These are phyloP conservation scores for Goffeauzyma gilvescens DNA, from an alignment of 768 basidiomycete species.

Conservation along the genomic window DNA sequence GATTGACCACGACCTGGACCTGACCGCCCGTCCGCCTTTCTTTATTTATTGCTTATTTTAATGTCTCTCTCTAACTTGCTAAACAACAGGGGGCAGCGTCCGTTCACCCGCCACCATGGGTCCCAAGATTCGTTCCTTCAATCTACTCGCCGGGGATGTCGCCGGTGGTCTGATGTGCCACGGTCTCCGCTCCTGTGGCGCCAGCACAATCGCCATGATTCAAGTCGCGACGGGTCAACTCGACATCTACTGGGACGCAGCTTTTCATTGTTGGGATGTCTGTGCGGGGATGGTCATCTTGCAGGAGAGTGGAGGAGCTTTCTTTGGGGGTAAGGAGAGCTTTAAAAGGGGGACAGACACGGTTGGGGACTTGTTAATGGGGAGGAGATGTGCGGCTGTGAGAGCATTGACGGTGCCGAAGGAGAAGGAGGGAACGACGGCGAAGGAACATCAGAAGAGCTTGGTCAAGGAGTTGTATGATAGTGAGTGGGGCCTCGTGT, in stretches of 20 bases:
- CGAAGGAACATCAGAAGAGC: conserved; percentile 51
- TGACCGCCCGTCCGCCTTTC: too few relatives aligned
- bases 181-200: conserved; percentile 62
- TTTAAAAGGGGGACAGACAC: conserved; percentile 32
- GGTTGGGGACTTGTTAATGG: conserved; percentile 26
- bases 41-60: too few relatives aligned
- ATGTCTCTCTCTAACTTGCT: too few relatives aligned
- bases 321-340: conserved; percentile 44
- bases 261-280: neutral
- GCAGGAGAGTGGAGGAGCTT: conserved; percentile 65
- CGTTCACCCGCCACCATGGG: conserved; percentile 5
- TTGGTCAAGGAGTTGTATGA: conserved; percentile 72
- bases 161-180: conserved; percentile 66
- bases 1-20: too few relatives aligned
- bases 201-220: conserved; percentile 27
- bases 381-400: conserved; percentile 30
- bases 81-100: conserved; percentile 40
- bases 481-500: neutral
- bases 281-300: conserved; percentile 59
- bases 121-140: conserved; percentile 48
- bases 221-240: conserved; percentile 70
- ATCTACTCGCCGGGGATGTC: conserved; percentile 55
- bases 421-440: conserved; percentile 27
- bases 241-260: conserved; percentile 62
- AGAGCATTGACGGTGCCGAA: conserved; percentile 22